A percentile compares a stretch with the other conserved stretches of the same genome.
Conservation (phyloP, 2,329 filamentous ascomycete species). For the Curvularia spicifera region DNA sequence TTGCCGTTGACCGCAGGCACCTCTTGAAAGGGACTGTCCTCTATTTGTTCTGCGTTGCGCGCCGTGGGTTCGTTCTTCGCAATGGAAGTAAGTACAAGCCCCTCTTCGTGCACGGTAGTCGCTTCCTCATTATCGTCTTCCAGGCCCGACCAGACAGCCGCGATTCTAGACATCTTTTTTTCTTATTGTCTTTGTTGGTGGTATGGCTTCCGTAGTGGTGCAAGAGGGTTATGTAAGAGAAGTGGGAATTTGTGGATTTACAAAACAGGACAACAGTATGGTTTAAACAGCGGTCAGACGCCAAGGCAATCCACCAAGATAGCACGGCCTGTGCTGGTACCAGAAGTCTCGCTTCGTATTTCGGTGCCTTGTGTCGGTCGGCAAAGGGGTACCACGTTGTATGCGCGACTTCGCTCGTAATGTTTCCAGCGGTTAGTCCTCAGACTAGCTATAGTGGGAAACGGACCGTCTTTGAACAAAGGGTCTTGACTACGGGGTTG, state of each 20-base stretch:
- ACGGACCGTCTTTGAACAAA: constrained; percentile 8
- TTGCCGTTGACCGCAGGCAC: constrained; percentile 15
- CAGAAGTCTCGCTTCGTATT: constrained; percentile 4
- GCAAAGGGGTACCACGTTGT: constrained; percentile 6
- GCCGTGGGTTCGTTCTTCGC: constrained; percentile 15
- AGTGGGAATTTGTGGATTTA: neutral
- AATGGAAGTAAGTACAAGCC: constrained; percentile 16
- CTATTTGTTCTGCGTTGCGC: constrained; percentile 13
- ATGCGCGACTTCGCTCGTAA: neutral
- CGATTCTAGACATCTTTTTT: constrained; percentile 21
- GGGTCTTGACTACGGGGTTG: constrained; percentile 6
- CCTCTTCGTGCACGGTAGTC: constrained; percentile 17
- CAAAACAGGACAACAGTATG: constrained; percentile 5
- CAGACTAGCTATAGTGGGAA: constrained; percentile 1
- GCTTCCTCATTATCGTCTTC: constrained; percentile 13
- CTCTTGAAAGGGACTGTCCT: constrained; percentile 25
- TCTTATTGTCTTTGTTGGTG: neutral
- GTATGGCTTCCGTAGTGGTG: constrained; percentile 1
- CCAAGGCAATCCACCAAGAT: neutral
- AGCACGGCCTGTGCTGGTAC: constrained; percentile 10
- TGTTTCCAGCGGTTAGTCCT: constrained; percentile 4
- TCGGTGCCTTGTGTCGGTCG: constrained; percentile 3
- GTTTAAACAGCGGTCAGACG: constrained; percentile 7
- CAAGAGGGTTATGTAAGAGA: neutral
- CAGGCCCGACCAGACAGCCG: constrained; percentile 22